phyloP scores from a whole-genome alignment of 2,329 filamentous ascomycete species.

The Hypoxylon sp. region DNA sequence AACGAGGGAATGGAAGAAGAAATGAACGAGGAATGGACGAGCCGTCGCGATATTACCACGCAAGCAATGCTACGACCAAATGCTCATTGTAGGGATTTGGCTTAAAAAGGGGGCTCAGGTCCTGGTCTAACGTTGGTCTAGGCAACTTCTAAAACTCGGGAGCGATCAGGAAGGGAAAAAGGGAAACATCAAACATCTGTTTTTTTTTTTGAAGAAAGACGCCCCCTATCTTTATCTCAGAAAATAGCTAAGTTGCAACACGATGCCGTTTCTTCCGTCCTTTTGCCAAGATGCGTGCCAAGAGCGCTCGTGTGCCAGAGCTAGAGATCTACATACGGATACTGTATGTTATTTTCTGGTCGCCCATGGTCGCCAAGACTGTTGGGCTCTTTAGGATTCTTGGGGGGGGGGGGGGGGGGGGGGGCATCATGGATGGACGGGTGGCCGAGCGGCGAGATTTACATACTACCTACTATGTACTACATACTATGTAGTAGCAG shows the following conservation, averaged over 20 bases:
- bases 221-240: conserved; percentile 33
- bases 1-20: conserved; percentile 22
- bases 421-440: too few relatives aligned
- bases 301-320: conserved; percentile 31
- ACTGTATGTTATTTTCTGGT: too few relatives aligned
- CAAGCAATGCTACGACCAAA: background rate
- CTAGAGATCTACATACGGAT: conserved; percentile 31
- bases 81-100: conserved; percentile 15
- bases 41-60: conserved; percentile 23
- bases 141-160: too few relatives aligned
- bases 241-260: conserved; percentile 30
- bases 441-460: too few relatives aligned
- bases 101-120: background rate
- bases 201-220: conserved; percentile 12
- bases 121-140: background rate
- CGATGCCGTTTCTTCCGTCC: conserved; percentile 34
- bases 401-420: conserved; percentile 19
- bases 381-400: conserved; percentile 15
- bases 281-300: conserved; percentile 36
- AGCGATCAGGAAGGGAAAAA: conserved; percentile 8
- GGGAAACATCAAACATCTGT: conserved; percentile 27
- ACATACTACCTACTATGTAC: too few relatives aligned
- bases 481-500: too few relatives aligned
- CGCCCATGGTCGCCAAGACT: conserved; percentile 34
- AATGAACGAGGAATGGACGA: conserved; percentile 6